A percentile compares a stretch with the other conserved stretches of the same genome.
phyloP scores from a whole-genome alignment of 768 basidiomycete species.

The Lactarius trivialis region DNA sequence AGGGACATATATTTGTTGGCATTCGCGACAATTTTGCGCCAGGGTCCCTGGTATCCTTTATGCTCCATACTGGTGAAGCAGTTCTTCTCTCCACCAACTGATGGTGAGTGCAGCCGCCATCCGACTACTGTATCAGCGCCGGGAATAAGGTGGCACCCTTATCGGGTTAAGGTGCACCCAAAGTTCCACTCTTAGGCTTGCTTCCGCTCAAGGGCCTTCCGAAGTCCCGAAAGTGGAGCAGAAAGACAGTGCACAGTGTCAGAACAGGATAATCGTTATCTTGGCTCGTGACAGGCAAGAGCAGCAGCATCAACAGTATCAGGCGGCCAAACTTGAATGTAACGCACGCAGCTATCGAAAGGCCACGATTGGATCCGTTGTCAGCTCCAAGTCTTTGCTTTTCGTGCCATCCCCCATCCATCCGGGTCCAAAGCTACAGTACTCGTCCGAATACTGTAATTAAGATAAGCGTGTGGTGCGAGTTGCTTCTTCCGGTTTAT shows the following conservation, averaged over 20 bases:
- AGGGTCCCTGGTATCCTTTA: not conserved
- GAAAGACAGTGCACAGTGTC: not conserved
- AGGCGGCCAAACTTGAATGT: too few relatives aligned
- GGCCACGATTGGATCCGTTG: not conserved
- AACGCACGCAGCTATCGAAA: too few relatives aligned
- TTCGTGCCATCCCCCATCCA: not conserved
- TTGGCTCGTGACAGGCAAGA: not conserved
- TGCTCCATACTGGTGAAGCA: not conserved
- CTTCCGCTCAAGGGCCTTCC: not conserved
- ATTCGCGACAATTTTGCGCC: not conserved
- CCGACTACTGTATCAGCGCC: not conserved
- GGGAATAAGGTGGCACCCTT: not conserved
- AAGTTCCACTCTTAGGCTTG: not conserved
- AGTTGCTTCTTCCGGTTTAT: not conserved
- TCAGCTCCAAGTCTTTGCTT: not conserved
- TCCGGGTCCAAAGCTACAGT: not conserved
- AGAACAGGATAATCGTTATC: not conserved
- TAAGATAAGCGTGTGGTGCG: not conserved
- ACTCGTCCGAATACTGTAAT: not conserved
- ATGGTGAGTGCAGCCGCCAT: not conserved
- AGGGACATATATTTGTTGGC: constrained; percentile 2
- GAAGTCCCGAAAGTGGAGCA: not conserved
- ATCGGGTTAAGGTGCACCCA: not conserved
- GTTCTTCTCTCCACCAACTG: not conserved
- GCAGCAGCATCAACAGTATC: not conserved